phyloP scores from a whole-genome alignment of 2,329 filamentous ascomycete species.

The Fusarium lateritium region DNA sequence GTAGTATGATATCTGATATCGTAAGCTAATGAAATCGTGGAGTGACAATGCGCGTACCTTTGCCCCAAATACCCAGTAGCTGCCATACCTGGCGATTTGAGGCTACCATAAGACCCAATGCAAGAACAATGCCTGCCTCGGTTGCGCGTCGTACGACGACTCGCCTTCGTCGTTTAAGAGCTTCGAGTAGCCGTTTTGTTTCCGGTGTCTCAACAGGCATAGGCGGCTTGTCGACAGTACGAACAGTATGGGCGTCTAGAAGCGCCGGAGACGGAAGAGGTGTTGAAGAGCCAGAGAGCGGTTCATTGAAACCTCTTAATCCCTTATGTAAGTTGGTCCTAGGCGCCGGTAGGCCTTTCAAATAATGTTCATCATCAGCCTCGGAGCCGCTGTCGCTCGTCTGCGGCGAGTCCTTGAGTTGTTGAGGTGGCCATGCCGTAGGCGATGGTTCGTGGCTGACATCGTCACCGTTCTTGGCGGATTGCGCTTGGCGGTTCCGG shows the following conservation, averaged over 20 bases:
- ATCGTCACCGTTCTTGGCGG: slow-evolving; percentile 37
- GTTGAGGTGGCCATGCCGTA: slow-evolving; percentile 52
- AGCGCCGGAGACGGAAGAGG: slow-evolving; percentile 66
- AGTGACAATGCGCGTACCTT: slow-evolving; percentile 58
- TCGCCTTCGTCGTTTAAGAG: slow-evolving; percentile 62
- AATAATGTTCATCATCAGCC: slow-evolving; percentile 92
- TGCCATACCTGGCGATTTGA: slow-evolving; percentile 63
- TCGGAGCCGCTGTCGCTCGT: slow-evolving; percentile 94
- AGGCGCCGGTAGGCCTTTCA: slow-evolving; percentile 88
- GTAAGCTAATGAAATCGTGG: slow-evolving; percentile 4
- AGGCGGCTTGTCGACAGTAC: slow-evolving; percentile 38
- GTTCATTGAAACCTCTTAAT: slow-evolving; percentile 73
- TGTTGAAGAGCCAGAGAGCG: slow-evolving; percentile 68
- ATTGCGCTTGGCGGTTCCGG: slow-evolving; percentile 38
- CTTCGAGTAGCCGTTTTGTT: slow-evolving; percentile 43
- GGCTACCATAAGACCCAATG: slow-evolving; percentile 64
- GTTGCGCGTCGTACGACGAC: slow-evolving; percentile 67
- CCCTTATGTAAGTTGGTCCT: slow-evolving; percentile 83
- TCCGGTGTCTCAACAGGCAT: slow-evolving; percentile 31
- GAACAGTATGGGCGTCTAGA: slow-evolving; percentile 59
- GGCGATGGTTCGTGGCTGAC: slow-evolving; percentile 45
- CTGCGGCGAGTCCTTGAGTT: slow-evolving; percentile 68
- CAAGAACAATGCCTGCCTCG: slow-evolving; percentile 67
- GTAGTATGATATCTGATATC: slow-evolving; percentile 60
- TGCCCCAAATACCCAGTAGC: slow-evolving; percentile 62